Conservation (phyloP, 2,329 filamentous ascomycete species). For the Lojkania enalia region DNA sequence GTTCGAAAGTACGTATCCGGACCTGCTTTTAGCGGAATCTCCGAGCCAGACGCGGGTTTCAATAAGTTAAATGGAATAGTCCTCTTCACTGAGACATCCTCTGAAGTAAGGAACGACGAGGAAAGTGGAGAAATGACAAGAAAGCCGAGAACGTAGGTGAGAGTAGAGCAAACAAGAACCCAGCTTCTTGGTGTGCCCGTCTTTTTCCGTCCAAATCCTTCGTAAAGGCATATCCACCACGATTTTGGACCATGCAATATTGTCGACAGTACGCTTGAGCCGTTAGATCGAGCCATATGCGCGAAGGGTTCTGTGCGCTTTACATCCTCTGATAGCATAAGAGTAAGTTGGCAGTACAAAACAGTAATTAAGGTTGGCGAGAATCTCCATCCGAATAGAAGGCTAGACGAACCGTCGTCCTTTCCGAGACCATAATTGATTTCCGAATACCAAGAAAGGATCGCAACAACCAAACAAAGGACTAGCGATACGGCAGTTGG, state of each 20-base stretch:
- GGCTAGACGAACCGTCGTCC: conserved; percentile 25
- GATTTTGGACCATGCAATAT: conserved; percentile 20
- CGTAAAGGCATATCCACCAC: conserved; percentile 28
- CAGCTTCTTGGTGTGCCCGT: conserved; percentile 16
- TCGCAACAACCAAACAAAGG: not conserved
- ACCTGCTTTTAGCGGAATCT: conserved; percentile 4
- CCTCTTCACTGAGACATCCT: conserved; percentile 10
- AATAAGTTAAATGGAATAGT: conserved; percentile 2
- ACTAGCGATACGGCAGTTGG: not conserved
- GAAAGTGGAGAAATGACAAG: conserved; percentile 24
- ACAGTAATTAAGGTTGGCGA: conserved; percentile 31
- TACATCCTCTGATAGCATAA: conserved; percentile 26
- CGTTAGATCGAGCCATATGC: conserved; percentile 16
- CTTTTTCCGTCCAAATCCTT: conserved; percentile 18
- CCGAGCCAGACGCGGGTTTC: not conserved
- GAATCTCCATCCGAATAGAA: conserved; percentile 34
- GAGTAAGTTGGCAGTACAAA: conserved; percentile 24
- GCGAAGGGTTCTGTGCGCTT: conserved; percentile 32
- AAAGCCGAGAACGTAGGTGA: conserved; percentile 16
- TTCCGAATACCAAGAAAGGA: conserved; percentile 17
- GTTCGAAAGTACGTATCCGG: conserved; percentile 29
- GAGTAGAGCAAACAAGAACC: conserved; percentile 11
- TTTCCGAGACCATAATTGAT: conserved; percentile 24
- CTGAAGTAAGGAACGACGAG: conserved; percentile 17
- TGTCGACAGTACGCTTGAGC: conserved; percentile 16